Percentiles rank a stretch among this genome's conserved stretches.
phyloP scores from a whole-genome alignment of 768 basidiomycete species.

The Sporobolomyces roseus region DNA sequence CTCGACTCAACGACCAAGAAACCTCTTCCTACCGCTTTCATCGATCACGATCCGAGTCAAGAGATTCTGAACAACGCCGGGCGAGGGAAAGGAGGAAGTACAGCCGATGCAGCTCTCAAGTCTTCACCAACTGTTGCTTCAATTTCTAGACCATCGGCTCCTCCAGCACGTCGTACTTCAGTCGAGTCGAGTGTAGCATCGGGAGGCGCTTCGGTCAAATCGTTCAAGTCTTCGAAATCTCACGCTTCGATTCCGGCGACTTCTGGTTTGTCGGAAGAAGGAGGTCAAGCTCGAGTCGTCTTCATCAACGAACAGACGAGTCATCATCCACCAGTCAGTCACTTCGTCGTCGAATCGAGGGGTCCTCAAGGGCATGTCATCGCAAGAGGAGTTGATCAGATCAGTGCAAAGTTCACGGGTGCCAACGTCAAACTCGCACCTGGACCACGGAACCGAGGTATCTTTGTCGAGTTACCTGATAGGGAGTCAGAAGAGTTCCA shows the following conservation, averaged over 20 bases:
- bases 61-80: conserved; percentile 36
- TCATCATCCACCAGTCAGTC: conserved; percentile 92
- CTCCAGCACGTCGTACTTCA: conserved; percentile 53
- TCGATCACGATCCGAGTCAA: conserved; percentile 43
- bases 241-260: conserved; percentile 45
- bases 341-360: conserved; percentile 54
- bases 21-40: conserved; percentile 46
- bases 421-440: conserved; percentile 69
- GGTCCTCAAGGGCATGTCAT: conserved; percentile 9
- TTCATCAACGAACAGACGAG: conserved; percentile 58
- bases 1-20: conserved; percentile 47
- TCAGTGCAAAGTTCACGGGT: conserved; percentile 60
- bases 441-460: conserved; percentile 79
- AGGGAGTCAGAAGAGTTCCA: conserved; percentile 71
- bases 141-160: conserved; percentile 63
- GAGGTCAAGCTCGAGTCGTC: conserved; percentile 47
- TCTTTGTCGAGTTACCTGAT: conserved; percentile 72
- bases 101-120: conserved; percentile 17
- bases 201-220: conserved; percentile 22
- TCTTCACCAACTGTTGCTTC: conserved; percentile 10
- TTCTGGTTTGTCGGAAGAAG: conserved; percentile 46
- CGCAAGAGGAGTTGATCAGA: conserved; percentile 75
- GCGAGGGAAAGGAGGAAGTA: conserved; percentile 7
- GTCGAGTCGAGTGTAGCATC: background rate
- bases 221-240: conserved; percentile 50